Base-by-base conservation (phyloP, 1,284 basidiomycete species). In the Papiliotrema terrestris region DNA sequence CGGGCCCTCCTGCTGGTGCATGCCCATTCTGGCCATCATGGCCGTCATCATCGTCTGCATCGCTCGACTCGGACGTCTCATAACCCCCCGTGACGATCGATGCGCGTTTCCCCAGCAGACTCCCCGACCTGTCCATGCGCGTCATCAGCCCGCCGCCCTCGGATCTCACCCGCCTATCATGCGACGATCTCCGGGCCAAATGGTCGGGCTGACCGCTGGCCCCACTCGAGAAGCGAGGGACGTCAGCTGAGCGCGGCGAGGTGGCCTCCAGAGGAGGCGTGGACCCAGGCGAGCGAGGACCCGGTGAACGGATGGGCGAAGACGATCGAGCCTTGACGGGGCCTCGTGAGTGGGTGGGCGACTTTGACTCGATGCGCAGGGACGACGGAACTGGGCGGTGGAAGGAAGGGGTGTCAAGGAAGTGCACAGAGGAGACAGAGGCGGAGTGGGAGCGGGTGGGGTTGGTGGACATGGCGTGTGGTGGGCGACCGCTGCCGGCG, bases 51-150 rank as follows among this genome's bases (percentile, higher is more conserved):
- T 35, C 39, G 13, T 35, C 45, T 13, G 47, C 35, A 14, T 15
- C 48, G 2, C 53, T 39, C 14, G 49, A 36, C 8, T 58, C 56
- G 14, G 47, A 52, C 4, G 52, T 44, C 56, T 73, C 69, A 54
- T 68, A 74, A 1, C 72, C 72, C 19, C 72, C 72, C 9, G 68
- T 73, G 20, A 74, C 61, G 20, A 60, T 48, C 8, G 67, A 66
- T 1, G 65, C 54, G 2, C 66, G 51, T 42, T 57, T 59, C 8
- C 68, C 65, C 1, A 66, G 44, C 43, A 58, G 39, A 13, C 57
- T 56, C 1, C 52, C 52, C 19, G 53, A 49, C 17, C 55, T 49
- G 20, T 54, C 49, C 6, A 51, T 25, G 3, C 57, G 45, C 35
- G 39, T 26, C 2, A 49, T 14, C 6, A n/a, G 58, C 53, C 13